A percentile compares a stretch with the other conserved stretches of the same genome.
Evolutionary conservation across 2,329 filamentous ascomycete species (phyloP).

Genomic region (Gnomoniopsis smithogilvyi): DNA sequence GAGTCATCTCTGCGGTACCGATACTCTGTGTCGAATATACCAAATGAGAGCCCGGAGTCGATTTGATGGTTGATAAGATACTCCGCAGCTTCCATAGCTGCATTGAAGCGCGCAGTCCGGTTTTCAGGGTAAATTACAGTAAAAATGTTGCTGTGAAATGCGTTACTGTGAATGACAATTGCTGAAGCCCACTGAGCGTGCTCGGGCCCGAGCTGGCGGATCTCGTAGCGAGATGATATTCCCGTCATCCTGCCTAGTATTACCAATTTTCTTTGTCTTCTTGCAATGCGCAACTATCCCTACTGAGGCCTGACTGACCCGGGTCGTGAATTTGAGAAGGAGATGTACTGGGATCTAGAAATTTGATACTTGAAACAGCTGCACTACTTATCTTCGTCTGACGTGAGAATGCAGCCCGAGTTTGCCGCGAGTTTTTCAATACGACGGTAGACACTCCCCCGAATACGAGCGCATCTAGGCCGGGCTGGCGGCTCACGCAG

Average conservation of each 20-base stretch:
- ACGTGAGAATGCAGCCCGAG: too few species aligned
- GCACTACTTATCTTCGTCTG: too few species aligned
- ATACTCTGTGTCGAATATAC: constrained; percentile 25
- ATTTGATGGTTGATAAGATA: constrained; percentile 22
- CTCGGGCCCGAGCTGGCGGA: constrained; percentile 24
- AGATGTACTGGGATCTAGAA: too few species aligned
- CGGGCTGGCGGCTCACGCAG: too few species aligned
- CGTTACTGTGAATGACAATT: constrained; percentile 25
- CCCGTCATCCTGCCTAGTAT: neutral
- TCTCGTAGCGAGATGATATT: constrained; percentile 21
- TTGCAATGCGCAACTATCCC: too few species aligned
- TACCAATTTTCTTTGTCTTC: neutral
- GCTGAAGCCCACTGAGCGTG: constrained; percentile 24
- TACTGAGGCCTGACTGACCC: too few species aligned
- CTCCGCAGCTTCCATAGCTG: neutral
- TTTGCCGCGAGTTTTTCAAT: too few species aligned
- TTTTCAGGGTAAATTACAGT: constrained; percentile 19
- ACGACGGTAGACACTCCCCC: too few species aligned
- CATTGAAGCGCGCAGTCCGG: constrained; percentile 17
- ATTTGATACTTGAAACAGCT: too few species aligned
- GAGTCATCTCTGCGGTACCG: constrained; percentile 22
- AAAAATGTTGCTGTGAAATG: constrained; percentile 24
- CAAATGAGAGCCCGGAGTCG: constrained; percentile 20
- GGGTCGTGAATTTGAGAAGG: too few species aligned
- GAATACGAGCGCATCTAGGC: too few species aligned